Evolutionary conservation across 169 alveolate species (phyloP).

Genomic region (Plasmodium blacklocki): DNA sequence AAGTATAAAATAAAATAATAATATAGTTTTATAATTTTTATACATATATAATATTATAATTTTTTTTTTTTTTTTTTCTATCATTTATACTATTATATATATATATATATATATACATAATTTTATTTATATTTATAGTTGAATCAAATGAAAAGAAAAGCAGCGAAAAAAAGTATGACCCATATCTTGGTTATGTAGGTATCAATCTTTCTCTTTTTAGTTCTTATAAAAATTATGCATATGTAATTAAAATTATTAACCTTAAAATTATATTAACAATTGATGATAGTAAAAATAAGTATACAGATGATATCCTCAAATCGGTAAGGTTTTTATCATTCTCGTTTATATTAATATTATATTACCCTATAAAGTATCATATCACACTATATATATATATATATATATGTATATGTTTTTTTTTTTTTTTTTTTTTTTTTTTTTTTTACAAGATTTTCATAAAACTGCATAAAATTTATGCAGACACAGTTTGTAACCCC

Average conservation of each 20-base stretch:
- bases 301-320: constrained; percentile 42
- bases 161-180: constrained; percentile 44
- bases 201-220: constrained; percentile 66
- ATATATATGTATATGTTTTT: no score
- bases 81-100: no score
- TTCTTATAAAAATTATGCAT: constrained; percentile 59
- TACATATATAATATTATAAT: no score
- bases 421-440: no score
- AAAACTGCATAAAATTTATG: constrained; percentile 52
- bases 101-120: not conserved
- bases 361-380: not conserved
- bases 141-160: constrained; percentile 34
- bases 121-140: constrained; percentile 1
- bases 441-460: constrained; percentile 14
- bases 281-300: constrained; percentile 49
- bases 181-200: constrained; percentile 65
- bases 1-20: constrained; percentile 10
- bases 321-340: constrained; percentile 14
- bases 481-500: constrained; percentile 66
- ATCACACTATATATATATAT: not conserved
- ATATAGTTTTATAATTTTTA: no score
- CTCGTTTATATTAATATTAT: not conserved
- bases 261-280: constrained; percentile 47
- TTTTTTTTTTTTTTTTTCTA: no score
- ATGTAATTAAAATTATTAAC: constrained; percentile 31